Evolutionary conservation across 371 early-diverging fungal species (phyloP).

Genomic region (Mortierella sp.): DNA sequence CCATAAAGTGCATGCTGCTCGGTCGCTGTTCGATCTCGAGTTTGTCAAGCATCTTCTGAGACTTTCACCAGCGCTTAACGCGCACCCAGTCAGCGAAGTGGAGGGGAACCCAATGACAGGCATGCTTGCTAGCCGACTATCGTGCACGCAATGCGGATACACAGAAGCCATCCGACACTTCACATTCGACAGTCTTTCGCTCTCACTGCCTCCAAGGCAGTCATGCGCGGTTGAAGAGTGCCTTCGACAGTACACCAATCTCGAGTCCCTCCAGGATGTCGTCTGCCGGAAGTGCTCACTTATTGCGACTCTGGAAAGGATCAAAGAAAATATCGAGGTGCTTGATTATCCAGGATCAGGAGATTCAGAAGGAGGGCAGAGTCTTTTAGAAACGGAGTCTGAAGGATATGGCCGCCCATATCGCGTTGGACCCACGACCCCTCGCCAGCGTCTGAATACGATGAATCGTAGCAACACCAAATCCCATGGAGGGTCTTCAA

Average conservation of each 20-base stretch:
- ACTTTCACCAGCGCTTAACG: constrained; percentile 5
- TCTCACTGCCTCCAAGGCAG: constrained; percentile 74
- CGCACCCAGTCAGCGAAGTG: constrained; percentile 23
- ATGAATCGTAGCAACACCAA: too few species aligned
- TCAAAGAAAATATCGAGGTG: constrained; percentile 55
- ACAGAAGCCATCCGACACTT: constrained; percentile 86
- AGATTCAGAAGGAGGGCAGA: neutral
- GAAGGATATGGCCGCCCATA: too few species aligned
- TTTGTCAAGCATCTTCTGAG: constrained; percentile 27
- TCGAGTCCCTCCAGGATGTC: constrained; percentile 79
- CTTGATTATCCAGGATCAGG: constrained; percentile 13
- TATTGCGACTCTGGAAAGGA: constrained; percentile 63
- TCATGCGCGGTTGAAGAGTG: constrained; percentile 66
- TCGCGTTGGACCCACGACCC: too few species aligned
- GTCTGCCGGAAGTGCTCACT: constrained; percentile 81
- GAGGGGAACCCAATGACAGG: constrained; percentile 77
- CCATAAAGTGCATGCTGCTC: constrained; percentile 26
- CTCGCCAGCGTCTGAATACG: too few species aligned
- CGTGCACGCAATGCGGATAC: constrained; percentile 83
- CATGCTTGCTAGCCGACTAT: constrained; percentile 77
- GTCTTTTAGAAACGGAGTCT: too few species aligned
- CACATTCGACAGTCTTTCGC: constrained; percentile 84
- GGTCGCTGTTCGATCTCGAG: constrained; percentile 29
- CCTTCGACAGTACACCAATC: constrained; percentile 70
- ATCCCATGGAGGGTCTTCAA: too few species aligned